Percentiles rank a stretch among this genome's conserved stretches.
phyloP scores from a whole-genome alignment of 1,139 yeast species.

The Hemisphaericaspora subhashii region DNA sequence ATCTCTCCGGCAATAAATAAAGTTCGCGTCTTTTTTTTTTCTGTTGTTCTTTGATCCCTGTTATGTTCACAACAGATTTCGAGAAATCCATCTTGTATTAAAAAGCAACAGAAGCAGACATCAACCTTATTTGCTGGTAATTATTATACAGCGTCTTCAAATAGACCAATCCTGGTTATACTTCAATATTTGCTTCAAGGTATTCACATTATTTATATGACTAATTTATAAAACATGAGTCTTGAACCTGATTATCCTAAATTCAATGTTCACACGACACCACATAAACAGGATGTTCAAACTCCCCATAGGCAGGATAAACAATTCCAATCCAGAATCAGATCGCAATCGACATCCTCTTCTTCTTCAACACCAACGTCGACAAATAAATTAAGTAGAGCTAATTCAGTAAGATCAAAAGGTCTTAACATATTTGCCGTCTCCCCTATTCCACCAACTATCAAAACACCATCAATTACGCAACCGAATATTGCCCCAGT shows the following conservation, averaged over 20 bases:
- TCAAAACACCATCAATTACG: neutral
- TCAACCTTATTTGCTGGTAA: no score
- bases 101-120: no score
- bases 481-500: constrained; percentile 2
- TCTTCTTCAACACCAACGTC: constrained; percentile 1
- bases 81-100: no score
- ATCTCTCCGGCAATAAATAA: no score
- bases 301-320: neutral
- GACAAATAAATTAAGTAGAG: constrained; percentile 2
- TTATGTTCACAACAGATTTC: no score
- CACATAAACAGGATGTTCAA: neutral
- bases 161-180: no score
- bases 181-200: no score
- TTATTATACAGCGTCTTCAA: no score
- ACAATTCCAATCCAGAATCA: neutral
- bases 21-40: no score
- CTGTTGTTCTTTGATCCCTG: no score
- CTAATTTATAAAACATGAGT: neutral
- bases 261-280: neutral
- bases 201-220: no score
- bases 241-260: neutral
- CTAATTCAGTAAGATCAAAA: constrained; percentile 9
- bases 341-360: neutral
- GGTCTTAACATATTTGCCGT: constrained; percentile 16
- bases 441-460: constrained; percentile 10